phyloP scores from a whole-genome alignment of 305 asterid genomes.

The Euphrasia arctica region DNA sequence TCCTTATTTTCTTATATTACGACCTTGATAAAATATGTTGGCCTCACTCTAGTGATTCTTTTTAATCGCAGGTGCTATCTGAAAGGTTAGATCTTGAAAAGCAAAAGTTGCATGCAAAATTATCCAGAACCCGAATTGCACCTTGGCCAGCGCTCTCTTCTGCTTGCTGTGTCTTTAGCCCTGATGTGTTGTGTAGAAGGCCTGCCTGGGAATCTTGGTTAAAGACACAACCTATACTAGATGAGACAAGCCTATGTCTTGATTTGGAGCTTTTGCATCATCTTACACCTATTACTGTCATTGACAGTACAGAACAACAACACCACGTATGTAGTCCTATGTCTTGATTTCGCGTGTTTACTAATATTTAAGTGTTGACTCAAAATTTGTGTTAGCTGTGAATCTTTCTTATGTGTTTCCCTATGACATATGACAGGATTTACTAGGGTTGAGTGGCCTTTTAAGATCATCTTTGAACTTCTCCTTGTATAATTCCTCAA shows the following conservation, averaged over 20 bases:
- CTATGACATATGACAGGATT: constrained; percentile 42
- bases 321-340: constrained; percentile 36
- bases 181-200: constrained; percentile 46
- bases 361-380: constrained; percentile 12
- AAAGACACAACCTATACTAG: constrained; percentile 56
- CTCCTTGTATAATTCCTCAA: constrained; percentile 61
- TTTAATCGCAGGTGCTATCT: constrained; percentile 50
- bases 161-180: constrained; percentile 59
- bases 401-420: background rate
- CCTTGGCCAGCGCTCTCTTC: constrained; percentile 32
- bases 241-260: constrained; percentile 67
- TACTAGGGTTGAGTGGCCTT: constrained; percentile 41
- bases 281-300: constrained; percentile 43
- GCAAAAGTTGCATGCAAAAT: constrained; percentile 42
- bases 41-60: constrained; percentile 23
- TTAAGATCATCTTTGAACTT: constrained; percentile 51
- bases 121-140: constrained; percentile 27
- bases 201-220: constrained; percentile 60
- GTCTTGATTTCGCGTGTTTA: background rate
- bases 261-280: constrained; percentile 65
- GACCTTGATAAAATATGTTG: constrained; percentile 18
- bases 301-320: constrained; percentile 55
- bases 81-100: constrained; percentile 61
- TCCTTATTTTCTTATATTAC: constrained; percentile 23
- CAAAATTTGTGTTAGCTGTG: constrained; percentile 9